Base-by-base conservation (phyloP, 1,284 basidiomycete species). In the Erythrobasidium hasegawianum region DNA sequence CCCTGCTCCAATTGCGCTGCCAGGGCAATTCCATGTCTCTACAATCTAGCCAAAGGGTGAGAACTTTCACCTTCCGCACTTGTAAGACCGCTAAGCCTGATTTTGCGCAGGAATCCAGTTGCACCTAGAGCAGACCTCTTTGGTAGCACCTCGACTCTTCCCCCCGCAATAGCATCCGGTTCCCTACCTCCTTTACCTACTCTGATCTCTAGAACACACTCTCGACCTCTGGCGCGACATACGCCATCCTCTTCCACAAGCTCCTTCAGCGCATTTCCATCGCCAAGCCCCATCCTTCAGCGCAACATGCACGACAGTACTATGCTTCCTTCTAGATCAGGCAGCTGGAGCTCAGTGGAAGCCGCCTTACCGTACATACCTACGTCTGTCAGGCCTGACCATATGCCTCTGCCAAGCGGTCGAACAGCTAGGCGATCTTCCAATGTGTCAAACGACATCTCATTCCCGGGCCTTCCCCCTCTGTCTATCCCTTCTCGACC, bases 341-440 rank as follows among this genome's bases (percentile, higher is more conserved):
- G 61, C 14, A 56, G 53, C 18, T 64, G 61, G 61, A 57, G 52
- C 54, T 43, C 53, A 26, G 61, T 64, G 13, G 61, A 64, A 38
- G 45, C 29, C 27, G 61, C 61, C 16, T 40, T 64, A 9, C 61
- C 61, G 18, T 45, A n/a, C 43, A n/a, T 47, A 5, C 16, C 43
- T 47, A n/a, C 43, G 7, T 4, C 33, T 11, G 33, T 11, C 33
- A 33, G 33, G 33, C 33, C 33, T 11, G 33, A 33, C 33, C 33
- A 33, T 33, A 33, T 33, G 33, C 33, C 33, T 33, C 33, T 33
- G 33, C 33, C 49, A 26, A 24, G 52, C 8, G 27, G 27, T 27
- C 52, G 27, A 20, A 20, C 52, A 20, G 16, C 52, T 24, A 27
- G 22, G 16, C 52, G 20, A 27, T 20, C 52, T 54, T 54, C 52